phyloP scores from a whole-genome alignment of 148 eudicot genomes.

The Pouteria glomerata region DNA sequence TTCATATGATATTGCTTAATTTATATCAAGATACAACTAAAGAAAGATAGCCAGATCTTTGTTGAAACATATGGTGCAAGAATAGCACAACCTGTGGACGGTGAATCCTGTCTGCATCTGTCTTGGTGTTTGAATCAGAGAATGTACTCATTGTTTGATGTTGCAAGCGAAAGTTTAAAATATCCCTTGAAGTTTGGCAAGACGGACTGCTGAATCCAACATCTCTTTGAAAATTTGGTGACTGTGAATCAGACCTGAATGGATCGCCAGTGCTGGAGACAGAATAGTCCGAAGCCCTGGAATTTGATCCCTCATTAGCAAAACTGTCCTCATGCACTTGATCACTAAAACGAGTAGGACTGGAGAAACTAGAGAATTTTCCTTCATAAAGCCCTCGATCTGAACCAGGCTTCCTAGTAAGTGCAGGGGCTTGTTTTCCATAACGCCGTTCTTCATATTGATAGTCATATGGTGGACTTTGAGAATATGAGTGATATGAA shows the following conservation, averaged over 20 bases:
- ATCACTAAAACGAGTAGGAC: slow-evolving; percentile 77
- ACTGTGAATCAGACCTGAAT: slow-evolving; percentile 56
- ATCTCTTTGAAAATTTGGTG: slow-evolving; percentile 57
- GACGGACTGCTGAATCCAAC: slow-evolving; percentile 52
- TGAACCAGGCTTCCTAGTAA: slow-evolving; percentile 83
- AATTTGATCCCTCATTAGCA: slow-evolving; percentile 57
- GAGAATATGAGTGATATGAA: slow-evolving; percentile 93
- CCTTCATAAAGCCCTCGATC: slow-evolving; percentile 65
- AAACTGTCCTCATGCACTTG: slow-evolving; percentile 51
- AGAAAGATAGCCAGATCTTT: slow-evolving; percentile 3
- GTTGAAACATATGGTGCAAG: too few relatives aligned
- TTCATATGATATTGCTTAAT: not conserved
- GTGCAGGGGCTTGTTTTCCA: slow-evolving; percentile 58
- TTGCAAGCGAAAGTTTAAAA: slow-evolving; percentile 18
- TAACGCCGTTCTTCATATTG: slow-evolving; percentile 86
- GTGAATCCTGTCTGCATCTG: slow-evolving; percentile 29
- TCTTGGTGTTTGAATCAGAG: slow-evolving; percentile 21
- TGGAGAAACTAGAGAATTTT: slow-evolving; percentile 55
- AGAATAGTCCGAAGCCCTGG: slow-evolving; percentile 71
- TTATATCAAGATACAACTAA: not conserved
- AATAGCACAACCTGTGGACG: slow-evolving; percentile 49
- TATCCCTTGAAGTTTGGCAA: slow-evolving; percentile 37
- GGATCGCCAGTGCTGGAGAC: slow-evolving; percentile 64
- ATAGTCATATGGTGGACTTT: slow-evolving; percentile 95
- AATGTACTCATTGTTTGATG: slow-evolving; percentile 23